Conservation (phyloP, 495 filamentous ascomycete genomes). For the Aspergillus sclerotiicarbonarius region DNA sequence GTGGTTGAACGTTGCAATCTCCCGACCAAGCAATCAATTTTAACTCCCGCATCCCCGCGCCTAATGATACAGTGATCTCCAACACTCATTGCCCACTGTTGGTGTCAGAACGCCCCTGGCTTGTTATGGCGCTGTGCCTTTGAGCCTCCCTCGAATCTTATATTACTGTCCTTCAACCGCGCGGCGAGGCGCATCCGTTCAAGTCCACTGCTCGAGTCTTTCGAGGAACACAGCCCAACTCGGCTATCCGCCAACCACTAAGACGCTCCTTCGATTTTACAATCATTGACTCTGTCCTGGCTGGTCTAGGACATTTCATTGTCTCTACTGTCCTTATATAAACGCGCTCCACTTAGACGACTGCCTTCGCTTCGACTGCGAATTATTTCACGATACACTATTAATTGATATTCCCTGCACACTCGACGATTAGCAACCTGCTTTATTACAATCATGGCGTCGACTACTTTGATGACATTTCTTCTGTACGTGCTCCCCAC, state of each 20-base stretch:
- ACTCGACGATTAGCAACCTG: not conserved
- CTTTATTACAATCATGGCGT: constrained; percentile 48
- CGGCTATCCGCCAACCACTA: not conserved
- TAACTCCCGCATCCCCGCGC: constrained; percentile 19
- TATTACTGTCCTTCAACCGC: constrained; percentile 16
- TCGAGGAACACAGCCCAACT: not conserved
- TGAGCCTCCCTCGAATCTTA: constrained; percentile 10
- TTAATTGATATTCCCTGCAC: not conserved
- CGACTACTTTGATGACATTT: constrained; percentile 75
- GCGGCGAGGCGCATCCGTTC: constrained; percentile 2
- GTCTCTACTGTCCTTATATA: not conserved
- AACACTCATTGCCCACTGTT: constrained; percentile 13
- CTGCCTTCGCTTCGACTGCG: not conserved
- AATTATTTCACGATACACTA: not conserved
- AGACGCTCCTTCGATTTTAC: not conserved
- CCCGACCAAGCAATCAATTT: constrained; percentile 18
- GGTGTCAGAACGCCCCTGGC: constrained; percentile 16
- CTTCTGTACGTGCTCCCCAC: constrained; percentile 58
- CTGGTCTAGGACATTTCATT: constrained; percentile 3
- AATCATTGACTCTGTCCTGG: not conserved
- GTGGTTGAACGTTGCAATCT: constrained; percentile 2
- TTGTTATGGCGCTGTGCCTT: constrained; percentile 15
- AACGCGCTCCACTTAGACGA: not conserved
- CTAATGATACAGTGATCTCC: constrained; percentile 25
- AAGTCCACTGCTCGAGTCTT: not conserved